Percentiles rank a stretch among this genome's conserved stretches.
Evolutionary conservation across 1,139 yeast genomes (phyloP).

Genomic region (Zygosaccharomyces sapae): DNA sequence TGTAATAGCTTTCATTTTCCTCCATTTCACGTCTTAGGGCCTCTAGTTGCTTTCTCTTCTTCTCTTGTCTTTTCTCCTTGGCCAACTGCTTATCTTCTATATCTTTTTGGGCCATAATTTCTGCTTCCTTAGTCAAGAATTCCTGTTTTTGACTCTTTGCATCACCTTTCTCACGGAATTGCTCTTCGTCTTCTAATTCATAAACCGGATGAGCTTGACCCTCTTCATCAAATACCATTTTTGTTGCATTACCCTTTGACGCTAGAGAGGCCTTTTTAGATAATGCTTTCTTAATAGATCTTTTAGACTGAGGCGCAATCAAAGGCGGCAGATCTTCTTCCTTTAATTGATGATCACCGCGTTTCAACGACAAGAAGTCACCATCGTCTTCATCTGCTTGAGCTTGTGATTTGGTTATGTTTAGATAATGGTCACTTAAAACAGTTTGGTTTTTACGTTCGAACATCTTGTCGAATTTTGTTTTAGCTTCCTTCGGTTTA

Average conservation of each 20-base stretch:
- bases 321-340: constrained; percentile 65
- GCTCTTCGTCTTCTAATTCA: constrained; percentile 87
- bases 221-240: constrained; percentile 86
- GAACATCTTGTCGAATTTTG: constrained; percentile 94
- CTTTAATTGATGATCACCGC: constrained; percentile 64
- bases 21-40: constrained; percentile 57
- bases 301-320: constrained; percentile 65
- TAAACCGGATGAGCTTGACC: constrained; percentile 88
- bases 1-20: constrained; percentile 33
- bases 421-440: constrained; percentile 79
- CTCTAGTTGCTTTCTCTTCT: constrained; percentile 86
- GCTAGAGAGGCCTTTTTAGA: constrained; percentile 77
- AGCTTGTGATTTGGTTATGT: constrained; percentile 48
- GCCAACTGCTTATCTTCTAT: constrained; percentile 74
- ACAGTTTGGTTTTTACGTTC: constrained; percentile 92
- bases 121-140: constrained; percentile 63
- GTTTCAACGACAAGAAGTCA: constrained; percentile 67
- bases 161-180: constrained; percentile 72
- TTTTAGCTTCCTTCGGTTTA: constrained; percentile 53
- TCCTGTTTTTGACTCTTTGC: constrained; percentile 63
- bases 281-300: constrained; percentile 83
- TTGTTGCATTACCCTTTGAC: constrained; percentile 65
- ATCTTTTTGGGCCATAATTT: constrained; percentile 68
- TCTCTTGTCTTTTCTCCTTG: constrained; percentile 77
- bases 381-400: constrained; percentile 60